Base-by-base conservation (phyloP, 192 early-diverging fungal genomes). In the Rhizophagus sp. region DNA sequence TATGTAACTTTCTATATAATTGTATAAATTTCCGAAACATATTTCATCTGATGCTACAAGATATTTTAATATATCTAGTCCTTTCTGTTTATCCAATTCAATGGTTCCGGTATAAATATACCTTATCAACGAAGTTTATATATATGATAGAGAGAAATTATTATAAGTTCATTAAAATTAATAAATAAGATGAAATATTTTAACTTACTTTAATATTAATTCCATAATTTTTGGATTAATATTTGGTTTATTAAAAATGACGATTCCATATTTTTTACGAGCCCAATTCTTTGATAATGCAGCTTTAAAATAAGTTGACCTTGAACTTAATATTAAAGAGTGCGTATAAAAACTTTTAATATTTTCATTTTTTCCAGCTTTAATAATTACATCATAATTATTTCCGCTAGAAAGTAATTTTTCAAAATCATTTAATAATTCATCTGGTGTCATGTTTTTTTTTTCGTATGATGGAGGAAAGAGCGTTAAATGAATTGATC, bases 381-480 rank as follows among this genome's bases (percentile, higher is more conserved):
- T 15, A 68, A 68, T 68, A 27, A 36, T 34, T 19, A 68, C 36
- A 36, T 68, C 66, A 30, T 68, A 68, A 36, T 68, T 36, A 33
- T 68, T n/a, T 6, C 30, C 66, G 10, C 66, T 68, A 6, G 27
- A 27, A 27, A 25, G 27, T 36, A 68, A 68, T n/a, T 68, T 36
- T 68, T 68, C 66, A 7, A 68, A 68, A 68, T 68, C 66, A 5
- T 57, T 19, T 57, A 57, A 19, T 57, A 57, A 57, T 57, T 57
- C 50, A 3, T 57, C 15, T 19, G 17, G 17, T 1, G 50, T 19
- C 50, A 57, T 50, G 11, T 50, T 50, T 30, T 50, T 50, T n/a
- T 50, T 15, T 50, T 57, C 13, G 11, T 47, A 12, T 47, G 11
- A 47, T 47, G 11, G 11, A 12, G 12, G 11, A 47, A 47, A 47